Conservation (phyloP, 208 protist species). For the Acanthamoeba rhysodes region DNA sequence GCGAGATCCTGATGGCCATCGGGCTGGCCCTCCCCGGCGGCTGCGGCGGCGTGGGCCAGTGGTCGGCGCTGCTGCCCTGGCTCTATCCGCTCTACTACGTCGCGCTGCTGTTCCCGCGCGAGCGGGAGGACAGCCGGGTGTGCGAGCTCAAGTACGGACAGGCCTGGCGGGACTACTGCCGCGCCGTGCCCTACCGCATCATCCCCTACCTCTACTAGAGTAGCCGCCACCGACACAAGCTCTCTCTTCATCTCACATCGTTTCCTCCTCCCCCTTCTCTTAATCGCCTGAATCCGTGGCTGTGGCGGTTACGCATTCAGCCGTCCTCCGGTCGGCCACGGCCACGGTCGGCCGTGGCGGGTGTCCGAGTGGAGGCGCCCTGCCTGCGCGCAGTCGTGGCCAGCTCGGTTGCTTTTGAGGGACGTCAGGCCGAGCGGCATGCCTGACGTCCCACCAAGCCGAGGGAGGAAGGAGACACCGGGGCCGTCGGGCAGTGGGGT, state of each 20-base stretch:
- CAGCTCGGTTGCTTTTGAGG: too few species aligned
- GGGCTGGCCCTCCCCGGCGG: not conserved
- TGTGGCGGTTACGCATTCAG: too few species aligned
- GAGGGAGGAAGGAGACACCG: too few species aligned
- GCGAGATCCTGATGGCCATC: constrained; percentile 22
- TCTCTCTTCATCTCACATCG: too few species aligned
- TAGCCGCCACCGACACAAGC: too few species aligned
- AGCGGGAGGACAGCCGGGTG: not conserved
- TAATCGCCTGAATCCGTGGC: too few species aligned
- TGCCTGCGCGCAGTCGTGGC: too few species aligned
- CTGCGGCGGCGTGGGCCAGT: not conserved
- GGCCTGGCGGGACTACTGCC: constrained; percentile 16
- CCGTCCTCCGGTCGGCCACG: too few species aligned
- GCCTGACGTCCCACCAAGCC: too few species aligned
- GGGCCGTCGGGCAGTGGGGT: not conserved
- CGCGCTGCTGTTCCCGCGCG: constrained; percentile 1
- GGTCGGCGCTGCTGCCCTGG: not conserved
- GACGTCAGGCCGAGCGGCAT: too few species aligned
- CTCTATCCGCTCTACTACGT: constrained; percentile 35
- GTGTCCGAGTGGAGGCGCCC: too few species aligned
- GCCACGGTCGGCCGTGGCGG: not conserved
- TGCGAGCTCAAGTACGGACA: constrained; percentile 8
- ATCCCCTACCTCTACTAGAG: constrained; percentile 17
- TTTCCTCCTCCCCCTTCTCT: too few species aligned
- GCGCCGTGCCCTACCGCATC: not conserved